Percentiles rank a stretch among this genome's conserved stretches.
Conservation (phyloP, 2,329 filamentous ascomycete species). For the Drechslerella stenobrocha region DNA sequence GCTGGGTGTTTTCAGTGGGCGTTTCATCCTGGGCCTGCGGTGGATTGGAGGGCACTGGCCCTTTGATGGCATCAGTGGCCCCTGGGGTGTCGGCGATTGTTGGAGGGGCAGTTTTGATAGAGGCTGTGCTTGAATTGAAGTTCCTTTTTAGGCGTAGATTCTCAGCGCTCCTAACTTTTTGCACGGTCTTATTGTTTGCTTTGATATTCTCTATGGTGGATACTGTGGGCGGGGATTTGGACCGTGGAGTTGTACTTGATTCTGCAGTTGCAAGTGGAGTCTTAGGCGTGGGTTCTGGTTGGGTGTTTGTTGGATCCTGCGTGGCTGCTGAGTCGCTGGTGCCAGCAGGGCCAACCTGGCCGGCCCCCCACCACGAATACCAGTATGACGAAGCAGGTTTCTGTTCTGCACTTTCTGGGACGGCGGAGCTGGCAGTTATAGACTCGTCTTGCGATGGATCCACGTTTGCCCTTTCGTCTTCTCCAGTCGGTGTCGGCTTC, state of each 20-base stretch:
- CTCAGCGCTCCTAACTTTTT: slow-evolving; percentile 42
- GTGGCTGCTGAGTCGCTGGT: slow-evolving; percentile 1
- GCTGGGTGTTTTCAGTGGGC: slow-evolving; percentile 1
- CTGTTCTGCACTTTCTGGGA: slow-evolving; percentile 17
- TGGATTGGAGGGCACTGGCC: neutral
- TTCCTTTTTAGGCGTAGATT: slow-evolving; percentile 18
- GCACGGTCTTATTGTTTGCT: slow-evolving; percentile 22
- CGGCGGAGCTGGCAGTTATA: neutral
- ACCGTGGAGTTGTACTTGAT: neutral
- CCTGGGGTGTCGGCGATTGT: slow-evolving; percentile 16
- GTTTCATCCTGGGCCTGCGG: neutral
- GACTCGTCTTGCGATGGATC: neutral
- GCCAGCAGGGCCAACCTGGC: slow-evolving; percentile 19
- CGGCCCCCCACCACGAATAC: slow-evolving; percentile 40
- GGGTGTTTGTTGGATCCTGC: neutral
- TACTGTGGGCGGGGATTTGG: slow-evolving; percentile 23
- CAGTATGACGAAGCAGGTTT: slow-evolving; percentile 29
- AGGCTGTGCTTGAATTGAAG: slow-evolving; percentile 28
- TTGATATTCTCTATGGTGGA: slow-evolving; percentile 35
- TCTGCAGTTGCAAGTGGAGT: neutral
- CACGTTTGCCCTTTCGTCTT: neutral
- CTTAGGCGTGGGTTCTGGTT: slow-evolving; percentile 1
- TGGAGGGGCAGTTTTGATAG: slow-evolving; percentile 36
- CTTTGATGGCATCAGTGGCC: slow-evolving; percentile 3
- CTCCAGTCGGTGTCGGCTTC: slow-evolving; percentile 15